These are phyloP conservation scores for Podila clonocystis DNA, from an alignment of 192 early-diverging fungal species.

Conservation along the genomic window DNA sequence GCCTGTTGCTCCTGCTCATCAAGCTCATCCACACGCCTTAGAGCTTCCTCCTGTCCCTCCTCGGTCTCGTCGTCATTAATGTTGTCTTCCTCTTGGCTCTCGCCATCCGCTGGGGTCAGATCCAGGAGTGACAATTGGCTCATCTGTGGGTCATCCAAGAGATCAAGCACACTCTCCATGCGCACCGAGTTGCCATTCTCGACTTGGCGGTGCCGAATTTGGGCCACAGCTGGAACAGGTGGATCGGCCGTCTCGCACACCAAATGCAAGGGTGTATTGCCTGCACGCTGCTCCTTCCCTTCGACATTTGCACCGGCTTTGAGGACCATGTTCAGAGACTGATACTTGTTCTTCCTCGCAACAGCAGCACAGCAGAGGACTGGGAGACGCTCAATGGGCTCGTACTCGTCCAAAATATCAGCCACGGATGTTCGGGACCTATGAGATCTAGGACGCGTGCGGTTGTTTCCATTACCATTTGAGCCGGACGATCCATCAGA, in stretches of 20 bases:
- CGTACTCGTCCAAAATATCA: conserved; percentile 25
- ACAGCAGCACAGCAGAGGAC: conserved; percentile 46
- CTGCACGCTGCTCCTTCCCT: conserved; percentile 34
- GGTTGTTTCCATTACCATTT: neutral
- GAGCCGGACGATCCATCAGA: conserved; percentile 1
- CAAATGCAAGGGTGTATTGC: conserved; percentile 38
- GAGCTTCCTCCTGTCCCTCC: conserved; percentile 21
- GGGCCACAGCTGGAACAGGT: conserved; percentile 7
- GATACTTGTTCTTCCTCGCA: conserved; percentile 47
- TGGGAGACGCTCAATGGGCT: conserved; percentile 31
- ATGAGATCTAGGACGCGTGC: neutral
- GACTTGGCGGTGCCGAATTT: conserved; percentile 7
- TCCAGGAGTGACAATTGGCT: conserved; percentile 25
- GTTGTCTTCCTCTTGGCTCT: conserved; percentile 14
- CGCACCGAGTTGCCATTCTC: neutral
- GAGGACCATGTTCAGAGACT: conserved; percentile 39
- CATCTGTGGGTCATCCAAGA: conserved; percentile 2
- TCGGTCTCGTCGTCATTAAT: conserved; percentile 13
- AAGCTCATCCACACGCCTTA: conserved; percentile 19
- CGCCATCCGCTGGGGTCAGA: neutral
- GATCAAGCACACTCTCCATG: conserved; percentile 1
- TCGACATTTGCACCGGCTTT: conserved; percentile 44
- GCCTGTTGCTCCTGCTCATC: conserved; percentile 44
- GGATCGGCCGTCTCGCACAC: conserved; percentile 41
- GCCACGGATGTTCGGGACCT: neutral